Percentiles rank a stretch among this genome's conserved stretches.
Evolutionary conservation across 2,329 filamentous ascomycete genomes (phyloP).

Genomic region (Colletotrichum navitas): DNA sequence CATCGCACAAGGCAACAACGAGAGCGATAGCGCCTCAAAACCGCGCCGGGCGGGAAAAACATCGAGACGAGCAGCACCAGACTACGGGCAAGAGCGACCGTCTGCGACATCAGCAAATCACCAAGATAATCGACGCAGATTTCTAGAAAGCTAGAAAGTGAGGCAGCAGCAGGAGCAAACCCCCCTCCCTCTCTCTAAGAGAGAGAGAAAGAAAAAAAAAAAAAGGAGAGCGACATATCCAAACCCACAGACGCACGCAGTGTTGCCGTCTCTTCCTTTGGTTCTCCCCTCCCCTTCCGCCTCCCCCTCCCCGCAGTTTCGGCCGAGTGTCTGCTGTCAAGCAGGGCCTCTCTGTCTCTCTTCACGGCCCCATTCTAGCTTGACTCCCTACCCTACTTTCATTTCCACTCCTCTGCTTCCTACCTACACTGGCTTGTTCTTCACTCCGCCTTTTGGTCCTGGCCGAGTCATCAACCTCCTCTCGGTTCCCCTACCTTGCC

Average conservation of each 20-base stretch:
- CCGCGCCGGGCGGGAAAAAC: conserved; percentile 25
- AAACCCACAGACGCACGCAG: conserved; percentile 24
- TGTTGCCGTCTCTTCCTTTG: conserved; percentile 41
- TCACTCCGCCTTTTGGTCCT: conserved; percentile 35
- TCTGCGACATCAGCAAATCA: conserved; percentile 29
- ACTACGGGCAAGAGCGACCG: conserved; percentile 29
- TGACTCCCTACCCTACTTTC: conserved; percentile 36
- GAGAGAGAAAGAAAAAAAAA: conserved; percentile 14
- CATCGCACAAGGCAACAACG: conserved; percentile 38
- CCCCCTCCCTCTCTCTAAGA: neutral
- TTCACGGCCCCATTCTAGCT: conserved; percentile 39
- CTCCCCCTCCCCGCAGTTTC: conserved; percentile 28
- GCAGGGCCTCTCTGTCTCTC: conserved; percentile 39
- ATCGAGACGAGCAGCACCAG: conserved; percentile 28
- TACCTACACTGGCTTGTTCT: conserved; percentile 29
- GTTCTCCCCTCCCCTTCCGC: neutral
- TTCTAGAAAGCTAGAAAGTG: conserved; percentile 23
- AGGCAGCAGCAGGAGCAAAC: conserved; percentile 29
- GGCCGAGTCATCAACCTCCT: conserved; percentile 40
- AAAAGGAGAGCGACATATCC: conserved; percentile 30
- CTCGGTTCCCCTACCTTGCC: conserved; percentile 40
- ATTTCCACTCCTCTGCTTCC: conserved; percentile 36
- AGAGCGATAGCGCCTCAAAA: conserved; percentile 27
- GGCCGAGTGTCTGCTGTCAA: conserved; percentile 39
- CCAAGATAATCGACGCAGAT: conserved; percentile 8